These are phyloP conservation scores for Nigrospora oryzae DNA, from an alignment of 2,329 filamentous ascomycete species.

Conservation along the genomic window DNA sequence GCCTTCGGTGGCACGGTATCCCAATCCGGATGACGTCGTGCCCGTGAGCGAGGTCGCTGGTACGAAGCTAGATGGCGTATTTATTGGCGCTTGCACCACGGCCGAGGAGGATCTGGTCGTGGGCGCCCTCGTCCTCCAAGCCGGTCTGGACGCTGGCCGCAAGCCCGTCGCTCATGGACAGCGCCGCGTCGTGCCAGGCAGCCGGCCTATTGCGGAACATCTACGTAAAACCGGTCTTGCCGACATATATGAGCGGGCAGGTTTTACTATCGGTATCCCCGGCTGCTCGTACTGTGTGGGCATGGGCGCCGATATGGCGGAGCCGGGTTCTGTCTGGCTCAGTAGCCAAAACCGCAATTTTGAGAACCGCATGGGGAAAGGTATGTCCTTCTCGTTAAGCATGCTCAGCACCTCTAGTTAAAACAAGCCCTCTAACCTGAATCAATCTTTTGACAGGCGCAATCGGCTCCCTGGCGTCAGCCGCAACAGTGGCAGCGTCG, in stretches of 20 bases:
- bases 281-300: conserved; percentile 36
- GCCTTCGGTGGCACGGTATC: conserved; percentile 29
- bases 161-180: conserved; percentile 21
- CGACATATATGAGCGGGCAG: conserved; percentile 28
- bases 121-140: conserved; percentile 28
- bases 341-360: conserved; percentile 37
- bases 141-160: conserved; percentile 22
- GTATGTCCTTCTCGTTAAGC: too few relatives aligned
- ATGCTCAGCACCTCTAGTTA: too few relatives aligned
- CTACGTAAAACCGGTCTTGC: conserved; percentile 23
- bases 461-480: conserved; percentile 33
- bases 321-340: conserved; percentile 30
- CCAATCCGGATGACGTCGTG: conserved; percentile 32
- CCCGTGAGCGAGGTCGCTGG: conserved; percentile 22
- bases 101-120: conserved; percentile 34
- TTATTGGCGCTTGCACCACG: conserved; percentile 38
- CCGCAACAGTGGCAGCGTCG: conserved; percentile 35
- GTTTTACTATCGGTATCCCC: conserved; percentile 30
- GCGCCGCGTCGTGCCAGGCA: conserved; percentile 29
- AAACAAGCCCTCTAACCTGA: too few relatives aligned
- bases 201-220: conserved; percentile 25
- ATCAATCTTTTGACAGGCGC: conserved; percentile 16
- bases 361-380: conserved; percentile 33
- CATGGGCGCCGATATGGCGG: conserved; percentile 29
- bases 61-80: conserved; percentile 28